Conservation (phyloP, 208 protist genomes). For the Naegleria gruberi region DNA sequence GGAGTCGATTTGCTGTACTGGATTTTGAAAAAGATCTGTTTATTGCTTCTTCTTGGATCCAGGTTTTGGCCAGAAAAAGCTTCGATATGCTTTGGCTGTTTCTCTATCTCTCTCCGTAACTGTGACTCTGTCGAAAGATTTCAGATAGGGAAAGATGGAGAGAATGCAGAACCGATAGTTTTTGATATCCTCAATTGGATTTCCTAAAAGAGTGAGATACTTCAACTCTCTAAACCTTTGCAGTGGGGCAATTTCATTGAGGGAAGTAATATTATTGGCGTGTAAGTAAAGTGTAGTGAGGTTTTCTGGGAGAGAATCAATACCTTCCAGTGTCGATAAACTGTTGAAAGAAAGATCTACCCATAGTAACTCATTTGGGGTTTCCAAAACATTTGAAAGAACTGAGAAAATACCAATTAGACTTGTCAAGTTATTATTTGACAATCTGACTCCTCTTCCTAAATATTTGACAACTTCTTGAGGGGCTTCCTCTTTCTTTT, state of each 20-base stretch:
- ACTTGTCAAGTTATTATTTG: neutral
- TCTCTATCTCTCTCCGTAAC: neutral
- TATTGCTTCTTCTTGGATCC: neutral
- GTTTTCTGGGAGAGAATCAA: neutral
- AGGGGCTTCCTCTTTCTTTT: neutral
- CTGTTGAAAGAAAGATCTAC: conserved; percentile 12
- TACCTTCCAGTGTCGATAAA: neutral
- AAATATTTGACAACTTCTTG: neutral
- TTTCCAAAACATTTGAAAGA: neutral
- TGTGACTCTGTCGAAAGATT: neutral
- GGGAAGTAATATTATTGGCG: neutral
- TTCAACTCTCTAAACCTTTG: neutral
- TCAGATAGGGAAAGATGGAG: neutral
- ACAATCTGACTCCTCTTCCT: neutral
- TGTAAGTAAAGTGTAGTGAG: neutral
- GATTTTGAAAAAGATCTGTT: too few relatives aligned
- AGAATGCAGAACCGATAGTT: neutral
- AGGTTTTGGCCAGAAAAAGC: neutral
- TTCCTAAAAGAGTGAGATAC: neutral
- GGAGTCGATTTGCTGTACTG: too few relatives aligned
- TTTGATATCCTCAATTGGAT: neutral
- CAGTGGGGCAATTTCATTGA: neutral
- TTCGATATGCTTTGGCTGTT: neutral
- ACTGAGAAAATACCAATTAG: neutral
- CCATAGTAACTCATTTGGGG: neutral